phyloP scores from a whole-genome alignment of 768 basidiomycete genomes.

The Tephrocybe sp. region DNA sequence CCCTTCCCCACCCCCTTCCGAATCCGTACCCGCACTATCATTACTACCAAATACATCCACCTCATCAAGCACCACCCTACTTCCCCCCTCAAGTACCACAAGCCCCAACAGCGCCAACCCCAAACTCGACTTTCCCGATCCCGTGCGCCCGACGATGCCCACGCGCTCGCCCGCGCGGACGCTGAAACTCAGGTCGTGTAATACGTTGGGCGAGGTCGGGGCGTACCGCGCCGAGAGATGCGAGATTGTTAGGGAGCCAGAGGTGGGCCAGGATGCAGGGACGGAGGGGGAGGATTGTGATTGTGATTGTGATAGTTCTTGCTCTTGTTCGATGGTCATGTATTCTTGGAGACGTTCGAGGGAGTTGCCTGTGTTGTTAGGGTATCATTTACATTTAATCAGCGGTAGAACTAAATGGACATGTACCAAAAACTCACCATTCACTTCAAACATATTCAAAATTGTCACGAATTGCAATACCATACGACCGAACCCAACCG shows the following conservation, averaged over 20 bases:
- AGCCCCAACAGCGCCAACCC: conserved; percentile 52
- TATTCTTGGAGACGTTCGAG: conserved; percentile 69
- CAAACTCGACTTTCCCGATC: conserved; percentile 40
- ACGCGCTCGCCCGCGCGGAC: conserved; percentile 53
- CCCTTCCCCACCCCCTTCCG: no score
- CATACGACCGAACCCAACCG: conserved; percentile 49
- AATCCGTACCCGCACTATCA: no score
- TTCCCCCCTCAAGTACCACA: conserved; percentile 42
- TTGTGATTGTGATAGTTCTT: no score
- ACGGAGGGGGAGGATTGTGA: conserved; percentile 28
- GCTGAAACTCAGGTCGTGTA: conserved; percentile 42
- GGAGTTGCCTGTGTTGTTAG: conserved; percentile 19
- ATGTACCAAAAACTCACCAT: conserved; percentile 26
- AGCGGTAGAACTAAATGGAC: not conserved
- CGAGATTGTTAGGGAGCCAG: conserved; percentile 3
- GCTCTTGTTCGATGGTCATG: conserved; percentile 56
- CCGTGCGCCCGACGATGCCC: conserved; percentile 34
- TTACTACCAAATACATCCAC: conserved; percentile 15
- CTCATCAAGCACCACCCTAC: conserved; percentile 54
- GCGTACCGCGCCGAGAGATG: conserved; percentile 46
- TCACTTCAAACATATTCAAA: conserved; percentile 40
- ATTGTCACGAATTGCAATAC: conserved; percentile 45
- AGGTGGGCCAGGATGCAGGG: conserved; percentile 55
- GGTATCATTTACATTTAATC: not conserved
- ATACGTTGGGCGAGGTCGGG: conserved; percentile 19